phyloP scores from a whole-genome alignment of 2,329 filamentous ascomycete species.

The Parascedosporium putredinis region DNA sequence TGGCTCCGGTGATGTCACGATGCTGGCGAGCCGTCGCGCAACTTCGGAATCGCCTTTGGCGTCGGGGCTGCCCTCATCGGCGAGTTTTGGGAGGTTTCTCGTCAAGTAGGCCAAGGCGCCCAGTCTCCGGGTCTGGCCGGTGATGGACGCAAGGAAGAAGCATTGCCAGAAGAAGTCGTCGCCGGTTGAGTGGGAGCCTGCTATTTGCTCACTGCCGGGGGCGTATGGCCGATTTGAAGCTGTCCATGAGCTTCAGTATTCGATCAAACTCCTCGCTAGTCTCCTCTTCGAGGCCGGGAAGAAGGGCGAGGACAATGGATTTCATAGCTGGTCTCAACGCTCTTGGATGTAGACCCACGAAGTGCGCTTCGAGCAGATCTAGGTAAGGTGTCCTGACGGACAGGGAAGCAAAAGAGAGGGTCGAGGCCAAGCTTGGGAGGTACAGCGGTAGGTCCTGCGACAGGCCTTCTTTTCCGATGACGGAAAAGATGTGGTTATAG shows the following conservation, averaged over 20 bases:
- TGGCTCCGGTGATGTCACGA: constrained; percentile 82
- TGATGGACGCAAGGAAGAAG: constrained; percentile 87
- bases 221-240: constrained; percentile 60
- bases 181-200: constrained; percentile 44
- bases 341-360: constrained; percentile 59
- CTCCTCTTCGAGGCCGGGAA: constrained; percentile 90
- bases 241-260: constrained; percentile 67
- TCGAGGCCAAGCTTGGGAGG: constrained; percentile 78
- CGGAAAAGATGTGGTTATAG: constrained; percentile 78
- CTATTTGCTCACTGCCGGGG: constrained; percentile 35
- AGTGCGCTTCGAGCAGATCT: constrained; percentile 69
- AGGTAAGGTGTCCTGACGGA: constrained; percentile 81
- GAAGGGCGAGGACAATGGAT: constrained; percentile 74
- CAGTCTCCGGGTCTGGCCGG: constrained; percentile 71
- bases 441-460: constrained; percentile 78
- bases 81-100: constrained; percentile 64
- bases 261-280: constrained; percentile 95
- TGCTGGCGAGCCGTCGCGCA: constrained; percentile 41
- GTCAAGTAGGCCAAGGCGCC: constrained; percentile 81
- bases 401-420: constrained; percentile 88
- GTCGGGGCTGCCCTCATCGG: constrained; percentile 25
- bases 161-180: constrained; percentile 98
- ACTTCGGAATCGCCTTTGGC: constrained; percentile 24
- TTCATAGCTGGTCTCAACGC: constrained; percentile 81
- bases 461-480: constrained; percentile 72